These are phyloP conservation scores for Lagenaria siceraria DNA, from an alignment of 306 rosid genomes.

Conservation along the genomic window DNA sequence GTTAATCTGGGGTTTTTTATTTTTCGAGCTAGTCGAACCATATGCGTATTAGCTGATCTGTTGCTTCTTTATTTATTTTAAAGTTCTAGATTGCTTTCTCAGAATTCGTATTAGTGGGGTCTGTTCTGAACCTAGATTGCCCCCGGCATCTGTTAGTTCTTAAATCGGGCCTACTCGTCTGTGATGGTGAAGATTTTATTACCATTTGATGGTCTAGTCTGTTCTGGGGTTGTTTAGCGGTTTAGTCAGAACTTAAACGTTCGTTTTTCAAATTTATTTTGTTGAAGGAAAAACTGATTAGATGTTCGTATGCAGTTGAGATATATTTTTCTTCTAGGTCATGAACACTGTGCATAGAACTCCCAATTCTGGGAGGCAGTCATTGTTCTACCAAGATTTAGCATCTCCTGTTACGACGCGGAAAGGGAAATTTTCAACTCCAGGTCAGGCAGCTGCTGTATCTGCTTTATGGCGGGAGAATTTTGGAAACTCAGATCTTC, in stretches of 20 bases:
- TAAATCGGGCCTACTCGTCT: background rate
- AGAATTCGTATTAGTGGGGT: background rate
- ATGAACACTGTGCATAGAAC: constrained; percentile 65
- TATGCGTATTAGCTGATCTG: background rate
- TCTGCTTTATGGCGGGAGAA: constrained; percentile 85
- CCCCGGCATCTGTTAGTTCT: background rate
- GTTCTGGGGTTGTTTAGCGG: background rate
- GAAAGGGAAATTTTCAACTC: constrained; percentile 63
- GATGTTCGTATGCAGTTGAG: background rate
- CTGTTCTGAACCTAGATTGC: background rate
- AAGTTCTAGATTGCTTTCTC: background rate
- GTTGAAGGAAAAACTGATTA: background rate
- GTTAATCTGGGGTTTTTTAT: background rate
- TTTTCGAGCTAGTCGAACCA: background rate
- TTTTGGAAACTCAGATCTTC: constrained; percentile 62
- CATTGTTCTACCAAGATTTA: constrained; percentile 85
- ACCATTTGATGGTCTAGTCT: background rate
- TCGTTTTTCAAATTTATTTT: background rate
- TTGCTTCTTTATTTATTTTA: background rate
- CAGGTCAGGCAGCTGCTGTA: constrained; percentile 74
- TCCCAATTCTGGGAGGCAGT: constrained; percentile 64
- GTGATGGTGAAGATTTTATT: background rate
- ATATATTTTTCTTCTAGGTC: background rate
- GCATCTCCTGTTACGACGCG: constrained; percentile 78
- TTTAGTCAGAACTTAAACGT: background rate